A percentile compares a stretch with the other conserved stretches of the same genome.
phyloP scores from a whole-genome alignment of 108 stramenopile genomes.

The Nannochloropsis oceanica region DNA sequence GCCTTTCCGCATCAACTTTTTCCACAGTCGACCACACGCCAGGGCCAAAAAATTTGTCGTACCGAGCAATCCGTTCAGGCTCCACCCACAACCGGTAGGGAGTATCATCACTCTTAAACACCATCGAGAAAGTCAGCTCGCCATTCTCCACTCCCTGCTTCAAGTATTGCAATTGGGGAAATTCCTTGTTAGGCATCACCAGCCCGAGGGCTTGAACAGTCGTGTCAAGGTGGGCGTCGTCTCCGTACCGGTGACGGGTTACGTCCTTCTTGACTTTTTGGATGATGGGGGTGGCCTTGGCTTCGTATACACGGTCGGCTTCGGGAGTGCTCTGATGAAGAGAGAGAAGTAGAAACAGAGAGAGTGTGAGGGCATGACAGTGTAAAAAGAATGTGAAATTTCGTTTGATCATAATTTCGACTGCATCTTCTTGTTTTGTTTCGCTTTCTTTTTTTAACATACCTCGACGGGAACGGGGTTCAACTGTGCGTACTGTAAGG shows the following conservation, averaged over 20 bases:
- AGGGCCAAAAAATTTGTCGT: conserved; percentile 85
- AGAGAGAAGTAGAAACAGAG: background rate
- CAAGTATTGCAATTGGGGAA: conserved; percentile 76
- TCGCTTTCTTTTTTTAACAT: background rate
- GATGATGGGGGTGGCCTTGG: conserved; percentile 63
- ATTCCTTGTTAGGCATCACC: conserved; percentile 77
- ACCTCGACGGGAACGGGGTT: conserved; percentile 56
- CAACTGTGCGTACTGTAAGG: conserved; percentile 84
- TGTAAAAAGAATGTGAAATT: too few relatives aligned
- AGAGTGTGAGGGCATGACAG: too few relatives aligned
- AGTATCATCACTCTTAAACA: conserved; percentile 76
- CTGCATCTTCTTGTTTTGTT: too few relatives aligned
- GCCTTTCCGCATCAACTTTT: conserved; percentile 77
- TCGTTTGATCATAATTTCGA: too few relatives aligned
- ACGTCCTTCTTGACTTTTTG: conserved; percentile 81
- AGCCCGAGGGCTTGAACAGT: conserved; percentile 86
- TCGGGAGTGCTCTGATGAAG: background rate
- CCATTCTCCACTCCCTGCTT: conserved; percentile 51
- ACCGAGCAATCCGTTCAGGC: conserved; percentile 67
- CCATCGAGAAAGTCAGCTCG: conserved; percentile 64
- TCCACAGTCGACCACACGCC: conserved; percentile 61
- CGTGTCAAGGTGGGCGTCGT: conserved; percentile 93
- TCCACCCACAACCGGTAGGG: conserved; percentile 96
- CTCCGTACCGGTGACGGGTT: conserved; percentile 92
- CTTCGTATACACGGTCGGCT: conserved; percentile 41